Base-by-base conservation (phyloP, 176 grass and related monocot species). In the Musa beccarii region DNA sequence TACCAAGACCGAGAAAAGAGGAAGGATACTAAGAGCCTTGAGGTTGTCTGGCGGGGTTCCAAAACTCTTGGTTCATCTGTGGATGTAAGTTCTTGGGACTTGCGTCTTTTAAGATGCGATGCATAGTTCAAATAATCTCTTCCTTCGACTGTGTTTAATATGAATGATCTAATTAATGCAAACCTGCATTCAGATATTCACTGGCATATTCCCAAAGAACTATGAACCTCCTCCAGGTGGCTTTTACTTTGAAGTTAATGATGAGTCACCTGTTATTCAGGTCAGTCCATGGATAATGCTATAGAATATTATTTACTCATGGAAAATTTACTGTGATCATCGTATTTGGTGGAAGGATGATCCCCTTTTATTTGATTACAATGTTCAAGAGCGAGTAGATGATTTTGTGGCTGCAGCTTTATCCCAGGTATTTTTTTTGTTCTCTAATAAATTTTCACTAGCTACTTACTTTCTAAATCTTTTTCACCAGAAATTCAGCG, bases 171-270 rank as follows among this genome's bases (percentile, higher is more conserved):
- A n/a, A 62, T 62, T 62, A 11, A 17, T 62, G 10, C 13, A 17
- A 19, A 28, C 25, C 71, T 84, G 68, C 59, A 72, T 82, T 71
- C 83, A 97, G 93, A 92, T 97, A 51, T 97, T 92, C 86, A 81
- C 90, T 85, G 93, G 89, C 55, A 92, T 97, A 75, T 97, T 92
- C 71, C 93, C 90, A 26, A 83, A 88, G 81, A 92, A 97, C 76
- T 97, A 97, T 79, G 93, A 97, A 79, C 93, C 93, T 76, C 93
- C 93, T 63, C 90, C 93, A 54, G 93, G 93, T 79, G 86, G 25
- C 52, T 97, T 97, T 76, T 97, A 97, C 73, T 97, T 91, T 74
- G 94, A 97, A 83, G 94, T 97, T 61, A 14, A 97, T 87, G 94
- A 56, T 75, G 12, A 54, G 10, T 90, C 84, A 77, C 94, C 88